These are phyloP conservation scores for Globisporangium echinulatum DNA, from an alignment of 352 stramenopile species.

Conservation along the genomic window DNA sequence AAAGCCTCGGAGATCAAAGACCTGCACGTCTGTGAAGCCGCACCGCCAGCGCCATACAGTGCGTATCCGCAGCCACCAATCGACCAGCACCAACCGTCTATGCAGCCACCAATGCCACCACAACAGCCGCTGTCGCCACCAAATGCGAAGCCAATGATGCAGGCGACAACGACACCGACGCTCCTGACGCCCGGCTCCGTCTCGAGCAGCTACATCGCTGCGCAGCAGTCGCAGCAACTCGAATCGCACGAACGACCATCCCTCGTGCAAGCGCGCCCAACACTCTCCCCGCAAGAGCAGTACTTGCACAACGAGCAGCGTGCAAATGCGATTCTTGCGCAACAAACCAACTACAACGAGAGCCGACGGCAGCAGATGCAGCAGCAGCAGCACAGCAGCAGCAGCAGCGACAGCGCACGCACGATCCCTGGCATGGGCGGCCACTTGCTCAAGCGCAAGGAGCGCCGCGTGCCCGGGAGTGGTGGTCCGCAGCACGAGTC, in stretches of 20 bases:
- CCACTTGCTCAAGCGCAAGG: conserved; percentile 74
- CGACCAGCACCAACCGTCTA: conserved; percentile 12
- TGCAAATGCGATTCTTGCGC: conserved; percentile 15
- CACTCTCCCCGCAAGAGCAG: conserved; percentile 9
- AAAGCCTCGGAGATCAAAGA: conserved; percentile 85
- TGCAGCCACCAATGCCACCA: conserved; percentile 13
- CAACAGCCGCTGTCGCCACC: conserved; percentile 8
- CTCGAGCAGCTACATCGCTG: conserved; percentile 21
- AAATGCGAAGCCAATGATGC: conserved; percentile 10
- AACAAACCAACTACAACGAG: conserved; percentile 15
- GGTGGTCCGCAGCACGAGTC: conserved; percentile 24
- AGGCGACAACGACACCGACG: conserved; percentile 33
- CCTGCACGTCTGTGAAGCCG: conserved; percentile 76
- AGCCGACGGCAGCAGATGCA: conserved; percentile 13
- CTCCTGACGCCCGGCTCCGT: conserved; percentile 53
- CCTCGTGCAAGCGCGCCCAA: conserved; percentile 6
- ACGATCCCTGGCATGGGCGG: conserved; percentile 82
- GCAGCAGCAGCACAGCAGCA: conserved; percentile 3
- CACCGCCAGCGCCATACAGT: conserved; percentile 17
- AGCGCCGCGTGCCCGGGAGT: conserved; percentile 48
- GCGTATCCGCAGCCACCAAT: conserved; percentile 11
- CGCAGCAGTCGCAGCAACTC: conserved; percentile 13
- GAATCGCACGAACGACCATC: conserved; percentile 6
- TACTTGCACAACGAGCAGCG: conserved; percentile 15
- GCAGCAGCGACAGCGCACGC: conserved; percentile 16